Base-by-base conservation (phyloP, 306 rosid genomes). In the Oxytropis ochrocephala region DNA sequence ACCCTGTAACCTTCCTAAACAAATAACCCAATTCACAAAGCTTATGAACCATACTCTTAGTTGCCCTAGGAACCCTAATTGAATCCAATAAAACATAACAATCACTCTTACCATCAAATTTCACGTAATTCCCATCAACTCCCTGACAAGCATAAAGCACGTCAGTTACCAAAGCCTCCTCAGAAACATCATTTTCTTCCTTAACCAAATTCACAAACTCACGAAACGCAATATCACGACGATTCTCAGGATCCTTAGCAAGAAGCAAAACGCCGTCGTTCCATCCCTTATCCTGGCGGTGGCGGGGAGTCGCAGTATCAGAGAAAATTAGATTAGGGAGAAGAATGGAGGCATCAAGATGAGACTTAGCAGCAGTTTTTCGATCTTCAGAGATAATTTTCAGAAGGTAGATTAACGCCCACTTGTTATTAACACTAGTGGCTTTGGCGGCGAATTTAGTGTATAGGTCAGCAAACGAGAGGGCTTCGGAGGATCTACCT, bases 111-210 rank as follows among this genome's bases (percentile, higher is more conserved):
- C n/a, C 11, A 19, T 85, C 87, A 14, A 84, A 91, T 66, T 83
- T 91, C 21, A 91, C 96, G 51, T 85, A 81, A 43, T 73, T 89
- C 2, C 99, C 99, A 51, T 91, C 95, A 67, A 95, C 92, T 6
- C 97, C 99, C 64, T 95, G 96, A 73, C 92, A 95, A 49, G 96
- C 91, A 77, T 95, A 95, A 60, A 95, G 46, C 62, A 95, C 99
- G 69, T 95, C 96, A 70, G 87, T 83, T 39, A 91, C 96, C 73
- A 95, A 68, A 74, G 73, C 89, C 80, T 95, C 99, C 47, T 95
- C 96, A 3, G 79, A 75, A 11, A 89, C 86, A 56, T 91, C 97
- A 70, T 77, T 87, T 43, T 95, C 97, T 48, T 95, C 95, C 75
- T 70, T 95, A 6, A 91, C 70, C 70, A 91, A 79, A 70, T 82